Percentiles rank a stretch among this genome's conserved stretches.
Evolutionary conservation across 169 alveolate species (phyloP).

Genomic region (Blepharisma undulans): DNA sequence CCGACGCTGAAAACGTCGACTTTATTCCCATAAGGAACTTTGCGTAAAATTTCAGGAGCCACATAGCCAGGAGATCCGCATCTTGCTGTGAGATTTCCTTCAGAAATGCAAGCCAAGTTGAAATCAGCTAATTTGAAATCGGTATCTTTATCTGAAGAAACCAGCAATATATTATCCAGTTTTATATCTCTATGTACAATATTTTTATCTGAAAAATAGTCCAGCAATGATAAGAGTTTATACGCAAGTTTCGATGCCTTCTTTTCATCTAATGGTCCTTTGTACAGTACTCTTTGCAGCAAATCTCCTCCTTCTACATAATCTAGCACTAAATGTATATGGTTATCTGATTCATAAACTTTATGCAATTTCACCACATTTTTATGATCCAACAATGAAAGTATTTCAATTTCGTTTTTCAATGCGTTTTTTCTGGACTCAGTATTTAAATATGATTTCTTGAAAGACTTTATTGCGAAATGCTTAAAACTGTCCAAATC

Average conservation of each 20-base stretch:
- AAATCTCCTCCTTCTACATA: slow-evolving; percentile 68
- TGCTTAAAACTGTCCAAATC: neutral
- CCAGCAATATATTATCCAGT: neutral
- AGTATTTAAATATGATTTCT: neutral
- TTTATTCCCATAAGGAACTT: slow-evolving; percentile 81
- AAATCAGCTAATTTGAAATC: slow-evolving; percentile 2
- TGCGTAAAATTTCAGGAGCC: slow-evolving; percentile 41
- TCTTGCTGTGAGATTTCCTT: neutral
- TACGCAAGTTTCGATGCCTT: slow-evolving; percentile 57
- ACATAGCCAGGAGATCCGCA: neutral
- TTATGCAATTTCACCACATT: neutral
- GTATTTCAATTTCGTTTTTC: neutral
- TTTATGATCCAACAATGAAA: neutral
- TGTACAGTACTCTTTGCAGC: slow-evolving; percentile 53
- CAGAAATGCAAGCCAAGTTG: neutral
- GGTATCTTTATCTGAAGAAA: neutral
- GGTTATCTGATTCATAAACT: neutral
- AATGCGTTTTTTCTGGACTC: neutral
- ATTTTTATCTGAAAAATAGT: neutral
- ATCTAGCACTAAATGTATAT: neutral
- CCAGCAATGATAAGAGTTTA: slow-evolving; percentile 52
- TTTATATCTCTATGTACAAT: slow-evolving; percentile 20
- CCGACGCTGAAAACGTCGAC: slow-evolving; percentile 88
- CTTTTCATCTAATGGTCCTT: slow-evolving; percentile 49
- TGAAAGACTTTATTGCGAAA: neutral